phyloP scores from a whole-genome alignment of 345 rosid genomes.

The Eucalyptus marginata region DNA sequence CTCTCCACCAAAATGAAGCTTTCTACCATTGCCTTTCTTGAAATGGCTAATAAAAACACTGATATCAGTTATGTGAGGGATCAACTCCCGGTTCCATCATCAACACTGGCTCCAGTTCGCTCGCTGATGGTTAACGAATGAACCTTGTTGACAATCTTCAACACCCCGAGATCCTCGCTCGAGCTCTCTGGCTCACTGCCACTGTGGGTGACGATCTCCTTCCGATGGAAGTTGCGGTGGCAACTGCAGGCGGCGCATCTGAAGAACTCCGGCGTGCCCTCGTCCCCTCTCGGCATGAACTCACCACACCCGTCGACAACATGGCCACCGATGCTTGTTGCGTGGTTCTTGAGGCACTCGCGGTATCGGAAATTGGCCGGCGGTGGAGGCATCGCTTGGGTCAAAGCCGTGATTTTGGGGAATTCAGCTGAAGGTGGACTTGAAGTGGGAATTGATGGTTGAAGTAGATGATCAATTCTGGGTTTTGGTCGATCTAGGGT shows the following conservation, averaged over 20 bases:
- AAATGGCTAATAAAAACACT: neutral
- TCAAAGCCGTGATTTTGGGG: slow-evolving; percentile 9
- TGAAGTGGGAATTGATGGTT: neutral
- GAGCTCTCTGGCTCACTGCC: neutral
- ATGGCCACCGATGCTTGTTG: slow-evolving; percentile 1
- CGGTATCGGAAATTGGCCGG: neutral
- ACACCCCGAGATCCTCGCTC: too few relatives aligned
- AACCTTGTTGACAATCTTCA: neutral
- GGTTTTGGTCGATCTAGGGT: slow-evolving; percentile 3
- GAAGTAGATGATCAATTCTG: neutral
- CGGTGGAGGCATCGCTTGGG: slow-evolving; percentile 1
- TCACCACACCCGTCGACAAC: slow-evolving; percentile 22
- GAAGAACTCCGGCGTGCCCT: slow-evolving; percentile 6
- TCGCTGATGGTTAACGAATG: neutral
- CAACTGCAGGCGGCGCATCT: slow-evolving; percentile 18
- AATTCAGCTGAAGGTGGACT: neutral
- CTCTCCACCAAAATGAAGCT: neutral
- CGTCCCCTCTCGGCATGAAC: slow-evolving; percentile 18
- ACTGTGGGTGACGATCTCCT: slow-evolving; percentile 3
- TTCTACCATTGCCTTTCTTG: neutral
- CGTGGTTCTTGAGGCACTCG: slow-evolving; percentile 22
- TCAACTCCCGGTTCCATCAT: neutral
- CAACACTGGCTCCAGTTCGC: neutral
- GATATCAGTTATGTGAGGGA: neutral
- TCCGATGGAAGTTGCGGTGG: slow-evolving; percentile 23